These are phyloP conservation scores for Candida palmyrensis DNA, from an alignment of 805 yeast genomes.

Conservation along the genomic window DNA sequence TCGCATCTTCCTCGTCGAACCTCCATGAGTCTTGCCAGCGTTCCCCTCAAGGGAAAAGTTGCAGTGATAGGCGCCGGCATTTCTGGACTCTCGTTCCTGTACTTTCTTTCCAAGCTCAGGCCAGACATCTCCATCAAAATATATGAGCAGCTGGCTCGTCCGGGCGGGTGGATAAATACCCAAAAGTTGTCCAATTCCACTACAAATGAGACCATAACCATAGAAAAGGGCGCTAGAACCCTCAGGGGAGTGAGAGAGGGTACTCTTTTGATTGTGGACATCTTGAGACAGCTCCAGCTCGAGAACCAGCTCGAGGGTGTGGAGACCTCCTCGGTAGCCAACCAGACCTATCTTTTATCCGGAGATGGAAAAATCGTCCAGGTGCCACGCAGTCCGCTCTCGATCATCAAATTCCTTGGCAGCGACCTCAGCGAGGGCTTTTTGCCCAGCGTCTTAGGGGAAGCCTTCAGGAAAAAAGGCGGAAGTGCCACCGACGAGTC, in stretches of 20 bases:
- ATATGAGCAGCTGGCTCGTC: conserved; percentile 47
- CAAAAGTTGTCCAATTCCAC: conserved; percentile 24
- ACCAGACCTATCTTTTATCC: conserved; percentile 61
- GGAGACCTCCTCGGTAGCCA: conserved; percentile 54
- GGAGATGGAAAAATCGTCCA: conserved; percentile 41
- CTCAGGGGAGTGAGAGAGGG: conserved; percentile 82
- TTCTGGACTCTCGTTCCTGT: conserved; percentile 74
- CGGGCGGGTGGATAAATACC: conserved; percentile 81
- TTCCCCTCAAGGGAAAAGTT: conserved; percentile 38
- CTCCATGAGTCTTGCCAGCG: conserved; percentile 12
- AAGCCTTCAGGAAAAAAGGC: conserved; percentile 38
- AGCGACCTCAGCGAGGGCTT: conserved; percentile 44
- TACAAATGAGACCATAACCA: conserved; percentile 20
- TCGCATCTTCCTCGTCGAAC: too few species aligned
- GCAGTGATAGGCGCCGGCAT: conserved; percentile 87
- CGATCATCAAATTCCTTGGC: conserved; percentile 26
- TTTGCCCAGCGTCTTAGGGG: conserved; percentile 41
- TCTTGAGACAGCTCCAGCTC: conserved; percentile 44
- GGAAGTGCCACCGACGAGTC: conserved; percentile 53
- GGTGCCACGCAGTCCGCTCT: conserved; percentile 37
- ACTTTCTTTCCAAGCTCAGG: conserved; percentile 61
- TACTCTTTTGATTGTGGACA: conserved; percentile 60
- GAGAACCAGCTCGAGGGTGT: conserved; percentile 55
- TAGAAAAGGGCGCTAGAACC: conserved; percentile 92
- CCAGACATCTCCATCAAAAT: conserved; percentile 70